A percentile compares a stretch with the other conserved stretches of the same genome.
phyloP scores from a whole-genome alignment of 2,329 filamentous ascomycete genomes.

The Curvularia sp. region DNA sequence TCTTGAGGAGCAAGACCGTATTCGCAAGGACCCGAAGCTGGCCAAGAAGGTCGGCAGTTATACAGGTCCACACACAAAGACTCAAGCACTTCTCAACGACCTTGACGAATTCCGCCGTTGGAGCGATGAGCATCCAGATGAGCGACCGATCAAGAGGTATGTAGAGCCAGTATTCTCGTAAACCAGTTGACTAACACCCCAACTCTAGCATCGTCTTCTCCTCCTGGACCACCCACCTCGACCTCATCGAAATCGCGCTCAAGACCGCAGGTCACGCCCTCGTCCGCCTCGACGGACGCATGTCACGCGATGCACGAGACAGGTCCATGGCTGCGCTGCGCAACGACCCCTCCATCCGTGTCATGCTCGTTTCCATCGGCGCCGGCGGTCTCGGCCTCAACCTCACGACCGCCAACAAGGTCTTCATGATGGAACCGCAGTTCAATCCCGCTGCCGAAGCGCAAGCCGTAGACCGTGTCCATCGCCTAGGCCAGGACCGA shows the following conservation, averaged over 20 bases:
- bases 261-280: slow-evolving; percentile 69
- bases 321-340: slow-evolving; percentile 80
- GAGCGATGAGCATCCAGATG: slow-evolving; percentile 65
- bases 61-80: slow-evolving; percentile 89
- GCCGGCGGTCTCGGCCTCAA: slow-evolving; percentile 93
- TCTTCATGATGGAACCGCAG: slow-evolving; percentile 98
- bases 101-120: slow-evolving; percentile 70
- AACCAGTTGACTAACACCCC: slow-evolving; percentile 3
- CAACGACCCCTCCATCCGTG: slow-evolving; percentile 71
- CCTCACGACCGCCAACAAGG: slow-evolving; percentile 81
- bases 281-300: slow-evolving; percentile 87
- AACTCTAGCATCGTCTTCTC: slow-evolving; percentile 80
- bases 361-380: slow-evolving; percentile 90
- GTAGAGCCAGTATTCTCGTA: background rate
- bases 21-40: slow-evolving; percentile 59
- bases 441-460: slow-evolving; percentile 96
- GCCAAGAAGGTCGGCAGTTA: slow-evolving; percentile 72
- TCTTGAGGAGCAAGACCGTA: slow-evolving; percentile 64
- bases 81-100: slow-evolving; percentile 78
- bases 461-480: slow-evolving; percentile 89
- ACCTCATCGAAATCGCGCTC: slow-evolving; percentile 86
- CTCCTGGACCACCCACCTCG: slow-evolving; percentile 93
- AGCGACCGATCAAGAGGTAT: slow-evolving; percentile 78
- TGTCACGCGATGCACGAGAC: slow-evolving; percentile 77
- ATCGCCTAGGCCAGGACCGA: slow-evolving; percentile 73